Evolutionary conservation across 2,329 filamentous ascomycete species (phyloP).

Genomic region (Neonectria coccinea): DNA sequence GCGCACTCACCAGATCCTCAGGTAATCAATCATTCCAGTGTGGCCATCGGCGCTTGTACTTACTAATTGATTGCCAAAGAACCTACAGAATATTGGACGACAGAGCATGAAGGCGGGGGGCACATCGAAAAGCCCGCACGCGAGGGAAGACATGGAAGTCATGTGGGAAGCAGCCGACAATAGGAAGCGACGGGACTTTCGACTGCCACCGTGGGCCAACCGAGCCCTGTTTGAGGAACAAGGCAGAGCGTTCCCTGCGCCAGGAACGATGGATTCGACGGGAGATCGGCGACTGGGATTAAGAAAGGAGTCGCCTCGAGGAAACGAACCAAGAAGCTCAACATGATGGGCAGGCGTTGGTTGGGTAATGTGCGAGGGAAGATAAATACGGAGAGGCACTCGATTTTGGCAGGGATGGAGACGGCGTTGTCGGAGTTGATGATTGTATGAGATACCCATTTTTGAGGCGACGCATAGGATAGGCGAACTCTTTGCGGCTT

Average conservation of each 20-base stretch:
- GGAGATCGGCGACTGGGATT: conserved; percentile 1
- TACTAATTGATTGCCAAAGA: conserved; percentile 43
- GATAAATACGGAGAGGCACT: neutral
- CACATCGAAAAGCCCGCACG: conserved; percentile 29
- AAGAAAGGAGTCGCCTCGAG: neutral
- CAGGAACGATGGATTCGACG: conserved; percentile 19
- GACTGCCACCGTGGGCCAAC: conserved; percentile 50
- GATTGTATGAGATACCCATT: conserved; percentile 24
- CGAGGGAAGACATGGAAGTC: conserved; percentile 48
- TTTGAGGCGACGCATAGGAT: neutral
- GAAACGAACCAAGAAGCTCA: neutral
- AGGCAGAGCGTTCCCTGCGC: conserved; percentile 27
- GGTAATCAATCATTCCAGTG: conserved; percentile 44
- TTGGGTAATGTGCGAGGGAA: neutral
- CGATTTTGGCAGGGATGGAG: neutral
- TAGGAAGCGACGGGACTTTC: conserved; percentile 41
- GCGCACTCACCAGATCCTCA: conserved; percentile 45
- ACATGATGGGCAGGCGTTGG: neutral
- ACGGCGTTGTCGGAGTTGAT: conserved; percentile 21
- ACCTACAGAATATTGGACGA: conserved; percentile 48
- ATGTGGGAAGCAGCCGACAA: conserved; percentile 51
- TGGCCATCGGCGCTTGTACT: neutral
- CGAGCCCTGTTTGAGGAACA: conserved; percentile 42
- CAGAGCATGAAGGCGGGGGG: conserved; percentile 27
- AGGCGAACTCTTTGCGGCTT: neutral